Evolutionary conservation across 2,329 filamentous ascomycete species (phyloP).

Genomic region (Trichoderma sp.): DNA sequence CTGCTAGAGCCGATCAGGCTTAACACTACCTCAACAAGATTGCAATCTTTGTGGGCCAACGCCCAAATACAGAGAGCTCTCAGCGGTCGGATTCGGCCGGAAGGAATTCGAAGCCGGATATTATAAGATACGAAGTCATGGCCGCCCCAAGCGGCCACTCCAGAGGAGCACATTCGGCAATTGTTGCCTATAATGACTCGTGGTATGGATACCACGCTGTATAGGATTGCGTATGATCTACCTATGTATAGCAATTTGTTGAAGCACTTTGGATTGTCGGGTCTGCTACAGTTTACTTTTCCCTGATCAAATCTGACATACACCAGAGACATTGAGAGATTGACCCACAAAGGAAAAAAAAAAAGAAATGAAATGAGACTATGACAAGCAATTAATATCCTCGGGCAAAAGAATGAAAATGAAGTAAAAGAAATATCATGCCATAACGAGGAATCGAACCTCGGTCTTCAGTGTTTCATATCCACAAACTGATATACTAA

Average conservation of each 20-base stretch:
- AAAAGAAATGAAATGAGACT: background rate
- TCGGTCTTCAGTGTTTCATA: slow-evolving; percentile 31
- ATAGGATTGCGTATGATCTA: background rate
- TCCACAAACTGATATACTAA: slow-evolving; percentile 34
- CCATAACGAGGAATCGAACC: slow-evolving; percentile 33
- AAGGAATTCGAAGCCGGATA: background rate
- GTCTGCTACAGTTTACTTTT: background rate
- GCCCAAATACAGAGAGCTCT: background rate
- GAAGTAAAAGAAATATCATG: slow-evolving; percentile 5
- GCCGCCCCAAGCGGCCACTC: background rate
- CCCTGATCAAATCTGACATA: background rate
- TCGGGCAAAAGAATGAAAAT: background rate
- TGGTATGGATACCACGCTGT: background rate
- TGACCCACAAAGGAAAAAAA: background rate
- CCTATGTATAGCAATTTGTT: background rate
- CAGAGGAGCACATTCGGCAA: background rate
- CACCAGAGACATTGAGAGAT: background rate
- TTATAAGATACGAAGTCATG: background rate
- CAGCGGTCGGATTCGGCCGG: background rate
- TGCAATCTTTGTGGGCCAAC: background rate
- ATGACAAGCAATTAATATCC: background rate
- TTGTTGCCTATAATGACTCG: background rate
- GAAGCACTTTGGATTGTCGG: background rate
- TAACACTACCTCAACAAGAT: background rate
- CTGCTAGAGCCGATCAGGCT: background rate